Base-by-base conservation (phyloP, 2,329 filamentous ascomycete genomes). In the Sporothrix schenckii region DNA sequence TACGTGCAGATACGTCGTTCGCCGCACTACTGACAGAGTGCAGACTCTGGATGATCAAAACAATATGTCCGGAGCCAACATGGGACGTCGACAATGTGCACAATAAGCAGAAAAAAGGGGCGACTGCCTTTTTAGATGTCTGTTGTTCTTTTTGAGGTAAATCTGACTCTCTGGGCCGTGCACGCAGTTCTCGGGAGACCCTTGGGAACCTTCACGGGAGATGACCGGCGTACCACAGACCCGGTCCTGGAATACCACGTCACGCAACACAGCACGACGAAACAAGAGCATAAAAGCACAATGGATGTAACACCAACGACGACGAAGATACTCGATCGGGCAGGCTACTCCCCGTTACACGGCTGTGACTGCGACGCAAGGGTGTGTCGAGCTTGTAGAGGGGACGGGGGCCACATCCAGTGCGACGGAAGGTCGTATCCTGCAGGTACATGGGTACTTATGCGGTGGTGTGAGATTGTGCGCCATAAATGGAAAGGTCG, bases 291-390 rank as follows among this genome's bases (percentile, higher is more conserved):
- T 44, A 13, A 13, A 9, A 13, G 13, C 5, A 13, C 41, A 54
- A 63, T 47, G 9, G 27, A 63, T 47, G 9, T 34, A 14, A 63
- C 21, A 7, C 58, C 39, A 44, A 63, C 58, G 39, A 63, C 58
- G 58, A 63, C 14, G 27, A 39, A 47, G 41, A 47, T 63, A 63
- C 58, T 47, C 5, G 16, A 63, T 27, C 11, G 58, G 58, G 58
- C n/a, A 63, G 39, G 39, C 58, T 47, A 13, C 41, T 44, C 13
- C 39, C n/a, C 41, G 27, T 63, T 21, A 14, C 44, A 39, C 39
- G 58, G 39, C n/a, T 44, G 34, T 39, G 4, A 34, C 34, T 44
- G 34, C 58, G 10, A 44, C 39, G n/a, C n/a, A 50, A 6, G 47
- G 49, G 16, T 4, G 19, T n/a, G 9, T 50, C 19, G 16, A 19